Percentiles rank a stretch among this genome's conserved stretches.
Conservation (phyloP, 148 eudicot genomes). For the Polygonum maritimum region DNA sequence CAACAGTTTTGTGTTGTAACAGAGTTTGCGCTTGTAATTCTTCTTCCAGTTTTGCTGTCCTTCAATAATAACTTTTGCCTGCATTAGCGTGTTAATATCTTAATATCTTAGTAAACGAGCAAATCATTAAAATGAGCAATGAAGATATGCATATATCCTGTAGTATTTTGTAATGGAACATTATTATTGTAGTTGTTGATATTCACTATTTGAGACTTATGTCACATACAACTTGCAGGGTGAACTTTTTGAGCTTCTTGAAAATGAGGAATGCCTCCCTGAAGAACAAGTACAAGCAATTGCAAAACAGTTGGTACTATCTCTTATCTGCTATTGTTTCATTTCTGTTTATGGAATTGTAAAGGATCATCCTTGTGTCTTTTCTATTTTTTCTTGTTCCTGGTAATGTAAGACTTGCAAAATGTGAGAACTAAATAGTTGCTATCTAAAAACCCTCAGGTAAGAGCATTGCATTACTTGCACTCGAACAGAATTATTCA, state of each 20-base stretch:
- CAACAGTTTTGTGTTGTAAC: conserved; percentile 97
- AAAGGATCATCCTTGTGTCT: neutral
- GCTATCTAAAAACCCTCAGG: conserved; percentile 35
- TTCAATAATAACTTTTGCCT: neutral
- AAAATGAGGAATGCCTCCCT: conserved; percentile 96
- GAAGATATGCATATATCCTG: neutral
- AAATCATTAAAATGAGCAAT: neutral
- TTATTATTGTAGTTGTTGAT: neutral
- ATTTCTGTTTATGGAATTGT: neutral
- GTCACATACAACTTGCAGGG: conserved; percentile 37
- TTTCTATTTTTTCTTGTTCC: neutral
- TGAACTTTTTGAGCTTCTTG: conserved; percentile 91
- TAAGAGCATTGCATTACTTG: conserved; percentile 83
- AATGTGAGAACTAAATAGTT: conserved; percentile 1
- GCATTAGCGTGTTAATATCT: neutral
- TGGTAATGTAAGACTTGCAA: neutral
- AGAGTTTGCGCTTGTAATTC: conserved; percentile 87
- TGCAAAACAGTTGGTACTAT: conserved; percentile 86
- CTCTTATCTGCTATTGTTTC: conserved; percentile 4
- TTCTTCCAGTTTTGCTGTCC: neutral
- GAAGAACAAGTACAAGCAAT: conserved; percentile 97
- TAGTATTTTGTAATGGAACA: neutral
- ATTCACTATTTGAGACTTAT: neutral
- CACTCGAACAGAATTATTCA: conserved; percentile 96
- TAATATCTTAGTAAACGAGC: neutral